Percentiles rank a stretch among this genome's conserved stretches.
phyloP scores from a whole-genome alignment of 805 yeast species.

The Pichia rugopelliculosa region DNA sequence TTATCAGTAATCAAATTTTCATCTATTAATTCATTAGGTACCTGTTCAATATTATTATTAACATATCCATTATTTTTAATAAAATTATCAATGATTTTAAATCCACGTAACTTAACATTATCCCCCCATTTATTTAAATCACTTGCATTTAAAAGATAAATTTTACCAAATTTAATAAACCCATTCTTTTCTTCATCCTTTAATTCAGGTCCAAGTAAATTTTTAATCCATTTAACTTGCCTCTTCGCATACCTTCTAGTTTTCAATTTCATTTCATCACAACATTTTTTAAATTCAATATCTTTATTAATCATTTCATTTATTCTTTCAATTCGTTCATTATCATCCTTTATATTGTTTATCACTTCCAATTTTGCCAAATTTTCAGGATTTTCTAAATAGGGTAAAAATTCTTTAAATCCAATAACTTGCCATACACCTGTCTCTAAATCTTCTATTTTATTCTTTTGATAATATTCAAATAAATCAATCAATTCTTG shows the following conservation, averaged over 20 bases:
- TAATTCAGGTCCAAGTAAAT: constrained; percentile 56
- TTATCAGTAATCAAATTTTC: constrained; percentile 9
- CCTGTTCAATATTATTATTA: constrained; percentile 1
- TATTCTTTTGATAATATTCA: constrained; percentile 31
- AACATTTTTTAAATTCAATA: constrained; percentile 35
- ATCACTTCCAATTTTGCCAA: not conserved
- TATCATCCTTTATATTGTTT: not conserved
- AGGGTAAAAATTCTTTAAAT: constrained; percentile 80
- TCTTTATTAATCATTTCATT: constrained; percentile 9
- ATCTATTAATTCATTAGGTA: constrained; percentile 16
- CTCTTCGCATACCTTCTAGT: constrained; percentile 83
- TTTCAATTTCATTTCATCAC: constrained; percentile 70
- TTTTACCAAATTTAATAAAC: constrained; percentile 52
- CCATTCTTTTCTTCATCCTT: constrained; percentile 37
- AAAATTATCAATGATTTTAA: constrained; percentile 34
- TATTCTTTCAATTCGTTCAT: not conserved
- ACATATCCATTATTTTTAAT: constrained; percentile 10
- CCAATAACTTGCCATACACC: constrained; percentile 97
- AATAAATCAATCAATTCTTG: constrained; percentile 62
- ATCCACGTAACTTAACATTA: constrained; percentile 51
- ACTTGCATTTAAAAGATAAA: constrained; percentile 71
- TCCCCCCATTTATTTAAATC: constrained; percentile 55
- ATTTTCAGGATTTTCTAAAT: constrained; percentile 19
- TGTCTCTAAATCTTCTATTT: constrained; percentile 34
- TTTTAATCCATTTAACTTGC: constrained; percentile 88